Percentiles rank a stretch among this genome's conserved stretches.
phyloP scores from a whole-genome alignment of 495 filamentous ascomycete genomes.

The Neurospora sp. region DNA sequence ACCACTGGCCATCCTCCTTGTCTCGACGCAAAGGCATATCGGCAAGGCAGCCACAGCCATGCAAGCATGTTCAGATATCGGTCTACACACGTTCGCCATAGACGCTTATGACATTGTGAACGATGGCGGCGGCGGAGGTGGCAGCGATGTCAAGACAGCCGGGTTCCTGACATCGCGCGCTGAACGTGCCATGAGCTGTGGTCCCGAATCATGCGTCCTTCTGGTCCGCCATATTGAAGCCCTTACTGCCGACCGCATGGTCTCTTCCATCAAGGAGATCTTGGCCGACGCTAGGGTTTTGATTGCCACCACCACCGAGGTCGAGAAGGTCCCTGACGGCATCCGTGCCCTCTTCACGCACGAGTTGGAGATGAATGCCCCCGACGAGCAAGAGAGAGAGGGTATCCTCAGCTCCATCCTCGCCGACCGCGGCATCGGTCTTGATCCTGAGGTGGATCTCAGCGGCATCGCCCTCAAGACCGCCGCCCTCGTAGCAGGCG shows the following conservation, averaged over 20 bases:
- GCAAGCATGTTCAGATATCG: conserved; percentile 76
- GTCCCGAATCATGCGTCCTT: conserved; percentile 69
- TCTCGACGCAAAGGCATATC: conserved; percentile 83
- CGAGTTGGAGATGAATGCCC: conserved; percentile 86
- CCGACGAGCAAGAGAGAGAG: conserved; percentile 87
- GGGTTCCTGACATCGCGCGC: conserved; percentile 77
- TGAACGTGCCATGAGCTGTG: conserved; percentile 82
- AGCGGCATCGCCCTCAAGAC: conserved; percentile 83
- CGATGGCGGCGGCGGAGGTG: conserved; percentile 66
- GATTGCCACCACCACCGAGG: conserved; percentile 86
- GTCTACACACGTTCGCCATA: conserved; percentile 79
- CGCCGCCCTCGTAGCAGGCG: conserved; percentile 87
- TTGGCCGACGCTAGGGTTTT: conserved; percentile 63
- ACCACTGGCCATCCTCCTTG: conserved; percentile 75
- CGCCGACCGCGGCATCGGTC: conserved; percentile 56
- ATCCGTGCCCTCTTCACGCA: conserved; percentile 88
- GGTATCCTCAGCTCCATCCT: conserved; percentile 72
- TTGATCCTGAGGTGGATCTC: conserved; percentile 75
- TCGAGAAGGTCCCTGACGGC: conserved; percentile 86
- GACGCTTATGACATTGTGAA: conserved; percentile 90
- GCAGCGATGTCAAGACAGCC: conserved; percentile 87
- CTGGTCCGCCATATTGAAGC: conserved; percentile 84
- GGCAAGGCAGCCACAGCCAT: conserved; percentile 72
- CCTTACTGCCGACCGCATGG: conserved; percentile 81
- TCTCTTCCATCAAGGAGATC: conserved; percentile 70